Conservation (phyloP, 2,329 filamentous ascomycete genomes). For the Cladosporium sp. region DNA sequence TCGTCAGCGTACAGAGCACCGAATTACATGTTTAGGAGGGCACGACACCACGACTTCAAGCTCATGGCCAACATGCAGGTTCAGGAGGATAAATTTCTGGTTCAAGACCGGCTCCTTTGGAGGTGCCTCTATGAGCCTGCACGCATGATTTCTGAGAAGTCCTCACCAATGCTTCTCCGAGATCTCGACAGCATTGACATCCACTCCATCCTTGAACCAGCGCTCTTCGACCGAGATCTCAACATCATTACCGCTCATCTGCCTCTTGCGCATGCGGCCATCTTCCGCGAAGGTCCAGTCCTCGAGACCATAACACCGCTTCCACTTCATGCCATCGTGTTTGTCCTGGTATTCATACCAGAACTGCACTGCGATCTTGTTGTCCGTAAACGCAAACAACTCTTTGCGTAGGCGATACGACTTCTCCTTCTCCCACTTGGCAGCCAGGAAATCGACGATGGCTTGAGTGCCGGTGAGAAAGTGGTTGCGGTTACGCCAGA, state of each 20-base stretch:
- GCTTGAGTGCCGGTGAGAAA: conserved; percentile 67
- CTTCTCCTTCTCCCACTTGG: conserved; percentile 71
- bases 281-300: conserved; percentile 72
- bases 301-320: conserved; percentile 79
- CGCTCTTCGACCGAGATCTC: conserved; percentile 58
- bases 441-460: conserved; percentile 63
- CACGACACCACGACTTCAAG: too few species aligned
- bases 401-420: conserved; percentile 76
- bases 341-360: conserved; percentile 80
- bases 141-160: background rate
- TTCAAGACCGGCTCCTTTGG: too few species aligned
- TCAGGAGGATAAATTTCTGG: too few species aligned
- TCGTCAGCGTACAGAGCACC: background rate
- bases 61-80: too few species aligned
- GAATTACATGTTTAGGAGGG: too few species aligned
- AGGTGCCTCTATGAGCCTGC: too few species aligned
- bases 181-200: conserved; percentile 65
- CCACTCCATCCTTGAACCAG: conserved; percentile 63
- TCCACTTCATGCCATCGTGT: conserved; percentile 65
- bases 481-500: conserved; percentile 73
- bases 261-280: conserved; percentile 67
- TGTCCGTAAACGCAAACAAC: conserved; percentile 69
- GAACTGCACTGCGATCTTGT: conserved; percentile 83
- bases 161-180: conserved; percentile 61
- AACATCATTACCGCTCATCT: conserved; percentile 73